phyloP scores from a whole-genome alignment of 441 rosid species.

The Geranium incanum region DNA sequence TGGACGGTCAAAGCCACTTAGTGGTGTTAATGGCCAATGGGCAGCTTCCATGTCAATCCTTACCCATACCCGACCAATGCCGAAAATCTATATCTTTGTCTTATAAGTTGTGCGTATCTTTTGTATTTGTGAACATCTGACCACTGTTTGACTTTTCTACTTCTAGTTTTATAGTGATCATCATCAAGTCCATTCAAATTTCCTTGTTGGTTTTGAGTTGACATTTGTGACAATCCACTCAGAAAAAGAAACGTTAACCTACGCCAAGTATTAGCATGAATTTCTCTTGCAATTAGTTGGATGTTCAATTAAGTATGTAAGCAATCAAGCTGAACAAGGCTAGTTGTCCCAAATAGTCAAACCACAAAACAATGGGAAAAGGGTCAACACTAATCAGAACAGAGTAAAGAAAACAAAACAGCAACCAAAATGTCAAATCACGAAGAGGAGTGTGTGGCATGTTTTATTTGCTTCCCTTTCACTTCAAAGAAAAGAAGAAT shows the following conservation, averaged over 20 bases:
- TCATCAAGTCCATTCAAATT: neutral
- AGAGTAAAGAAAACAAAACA: too few relatives aligned
- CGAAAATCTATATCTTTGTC: neutral
- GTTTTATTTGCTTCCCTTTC: neutral
- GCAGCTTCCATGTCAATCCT: neutral
- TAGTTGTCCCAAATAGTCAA: neutral
- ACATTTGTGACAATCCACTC: neutral
- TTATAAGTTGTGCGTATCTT: neutral
- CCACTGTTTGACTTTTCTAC: neutral
- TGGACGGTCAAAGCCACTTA: neutral
- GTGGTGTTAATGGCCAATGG: neutral
- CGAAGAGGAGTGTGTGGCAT: neutral
- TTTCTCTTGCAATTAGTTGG: neutral
- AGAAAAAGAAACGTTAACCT: neutral
- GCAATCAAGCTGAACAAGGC: neutral
- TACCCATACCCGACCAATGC: neutral
- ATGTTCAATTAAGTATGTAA: neutral
- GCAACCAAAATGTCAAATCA: too few relatives aligned
- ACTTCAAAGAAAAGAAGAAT: neutral
- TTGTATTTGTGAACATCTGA: neutral
- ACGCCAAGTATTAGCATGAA: neutral
- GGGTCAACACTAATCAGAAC: neutral
- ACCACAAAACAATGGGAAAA: neutral
- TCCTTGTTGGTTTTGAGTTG: neutral
- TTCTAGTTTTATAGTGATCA: neutral